A percentile compares a stretch with the other conserved stretches of the same genome.
Conservation (phyloP, 2,329 filamentous ascomycete species). For the Hypoxylon sp. region DNA sequence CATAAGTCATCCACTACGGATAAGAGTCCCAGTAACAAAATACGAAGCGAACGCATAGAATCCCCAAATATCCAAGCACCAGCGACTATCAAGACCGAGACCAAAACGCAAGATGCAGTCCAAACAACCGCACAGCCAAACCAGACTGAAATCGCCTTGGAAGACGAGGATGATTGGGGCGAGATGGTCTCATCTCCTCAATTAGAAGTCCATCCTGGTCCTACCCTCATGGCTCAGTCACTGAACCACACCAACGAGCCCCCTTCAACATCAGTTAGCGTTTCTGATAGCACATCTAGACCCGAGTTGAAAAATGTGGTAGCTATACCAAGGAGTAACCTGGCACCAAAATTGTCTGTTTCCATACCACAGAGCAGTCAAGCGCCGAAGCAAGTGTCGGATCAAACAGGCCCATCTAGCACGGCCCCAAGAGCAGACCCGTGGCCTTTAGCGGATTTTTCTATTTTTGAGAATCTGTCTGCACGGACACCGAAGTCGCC, state of each 20-base stretch:
- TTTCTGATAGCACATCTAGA: not conserved
- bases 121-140: constrained; percentile 13
- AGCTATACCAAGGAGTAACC: constrained; percentile 8
- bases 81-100: not conserved
- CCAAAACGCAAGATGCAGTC: not conserved
- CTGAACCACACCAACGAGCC: not conserved
- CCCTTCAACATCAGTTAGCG: not conserved
- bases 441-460: constrained; percentile 47
- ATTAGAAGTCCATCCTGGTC: constrained; percentile 24
- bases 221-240: constrained; percentile 7
- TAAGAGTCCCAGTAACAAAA: constrained; percentile 3
- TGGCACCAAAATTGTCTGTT: constrained; percentile 29
- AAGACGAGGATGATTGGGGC: constrained; percentile 70
- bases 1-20: constrained; percentile 19
- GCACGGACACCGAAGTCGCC: constrained; percentile 28
- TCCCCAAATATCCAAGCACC: constrained; percentile 10
- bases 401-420: constrained; percentile 10
- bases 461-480: constrained; percentile 43
- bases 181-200: constrained; percentile 68
- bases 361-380: constrained; percentile 33
- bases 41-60: constrained; percentile 1
- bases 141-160: constrained; percentile 40
- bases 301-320: not conserved
- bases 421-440: constrained; percentile 28
- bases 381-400: constrained; percentile 10